These are phyloP conservation scores for Backusella westeae DNA, from an alignment of 192 early-diverging fungal species.

Conservation along the genomic window DNA sequence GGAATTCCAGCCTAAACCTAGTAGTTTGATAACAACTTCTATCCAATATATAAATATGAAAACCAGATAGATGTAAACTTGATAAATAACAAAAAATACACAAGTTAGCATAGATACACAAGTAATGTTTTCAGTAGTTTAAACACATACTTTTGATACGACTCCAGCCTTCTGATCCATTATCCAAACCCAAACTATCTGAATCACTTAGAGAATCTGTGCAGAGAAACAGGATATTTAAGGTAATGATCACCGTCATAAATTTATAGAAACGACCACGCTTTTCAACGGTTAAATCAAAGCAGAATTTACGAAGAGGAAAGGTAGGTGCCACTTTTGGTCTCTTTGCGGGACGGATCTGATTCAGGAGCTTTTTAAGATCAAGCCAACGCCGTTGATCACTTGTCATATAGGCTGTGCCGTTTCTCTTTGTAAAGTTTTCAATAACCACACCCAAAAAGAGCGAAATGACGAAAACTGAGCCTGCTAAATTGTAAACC, in stretches of 20 bases:
- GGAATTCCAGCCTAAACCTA: conserved; percentile 49
- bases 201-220: conserved; percentile 21
- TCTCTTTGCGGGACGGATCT: conserved; percentile 50
- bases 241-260: conserved; percentile 41
- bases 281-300: conserved; percentile 44
- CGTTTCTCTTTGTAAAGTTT: conserved; percentile 55
- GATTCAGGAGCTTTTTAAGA: conserved; percentile 52
- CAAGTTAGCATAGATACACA: neutral
- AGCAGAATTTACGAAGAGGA: conserved; percentile 42
- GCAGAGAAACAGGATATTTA: conserved; percentile 48
- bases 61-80: conserved; percentile 41
- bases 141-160: conserved; percentile 27
- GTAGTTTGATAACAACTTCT: conserved; percentile 45
- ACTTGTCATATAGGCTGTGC: conserved; percentile 55
- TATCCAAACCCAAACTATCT: neutral
- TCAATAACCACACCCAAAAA: conserved; percentile 62
- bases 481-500: conserved; percentile 55
- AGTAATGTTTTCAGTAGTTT: conserved; percentile 20
- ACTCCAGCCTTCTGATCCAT: conserved; percentile 9
- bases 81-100: neutral
- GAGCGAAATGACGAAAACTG: conserved; percentile 55
- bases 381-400: conserved; percentile 63
- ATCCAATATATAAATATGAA: conserved; percentile 47
- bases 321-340: conserved; percentile 38
- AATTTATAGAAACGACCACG: conserved; percentile 43